phyloP scores from a whole-genome alignment of 2,329 filamentous ascomycete genomes.

The Aureobasidium subglaciale region DNA sequence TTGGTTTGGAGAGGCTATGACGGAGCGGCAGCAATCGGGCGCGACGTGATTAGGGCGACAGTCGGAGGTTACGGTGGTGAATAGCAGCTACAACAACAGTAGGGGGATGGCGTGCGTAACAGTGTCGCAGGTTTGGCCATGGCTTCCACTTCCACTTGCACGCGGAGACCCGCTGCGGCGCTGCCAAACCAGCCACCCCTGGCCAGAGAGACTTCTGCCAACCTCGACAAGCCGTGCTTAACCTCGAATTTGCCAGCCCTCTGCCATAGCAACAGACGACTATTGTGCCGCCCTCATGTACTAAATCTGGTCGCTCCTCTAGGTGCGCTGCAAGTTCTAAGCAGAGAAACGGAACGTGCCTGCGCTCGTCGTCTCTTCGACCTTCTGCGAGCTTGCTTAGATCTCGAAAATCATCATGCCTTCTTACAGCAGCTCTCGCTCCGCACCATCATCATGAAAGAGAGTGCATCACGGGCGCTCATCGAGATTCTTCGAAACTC shows the following conservation, averaged over 20 bases:
- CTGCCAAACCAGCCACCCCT: background rate
- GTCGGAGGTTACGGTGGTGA: background rate
- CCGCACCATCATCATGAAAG: too few relatives aligned
- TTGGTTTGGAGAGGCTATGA: background rate
- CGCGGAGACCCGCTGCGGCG: background rate
- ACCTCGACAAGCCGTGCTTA: background rate
- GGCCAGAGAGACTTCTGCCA: background rate
- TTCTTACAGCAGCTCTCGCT: too few relatives aligned
- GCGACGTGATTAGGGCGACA: background rate
- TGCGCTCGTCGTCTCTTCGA: too few relatives aligned
- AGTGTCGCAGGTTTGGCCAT: background rate
- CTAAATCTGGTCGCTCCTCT: too few relatives aligned
- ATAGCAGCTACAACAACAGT: background rate
- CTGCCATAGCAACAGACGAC: background rate
- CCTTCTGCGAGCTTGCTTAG: too few relatives aligned
- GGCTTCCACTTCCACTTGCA: background rate
- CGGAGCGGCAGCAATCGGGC: background rate
- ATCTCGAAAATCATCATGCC: too few relatives aligned
- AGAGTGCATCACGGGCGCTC: too few relatives aligned
- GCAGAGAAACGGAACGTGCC: too few relatives aligned
- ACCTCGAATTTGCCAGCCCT: background rate
- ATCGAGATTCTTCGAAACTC: background rate
- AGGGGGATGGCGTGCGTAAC: background rate
- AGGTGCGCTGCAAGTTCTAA: too few relatives aligned
- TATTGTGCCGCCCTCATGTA: too few relatives aligned